Conservation (phyloP, 805 yeast genomes). For the Cyberlindnera veronae region DNA sequence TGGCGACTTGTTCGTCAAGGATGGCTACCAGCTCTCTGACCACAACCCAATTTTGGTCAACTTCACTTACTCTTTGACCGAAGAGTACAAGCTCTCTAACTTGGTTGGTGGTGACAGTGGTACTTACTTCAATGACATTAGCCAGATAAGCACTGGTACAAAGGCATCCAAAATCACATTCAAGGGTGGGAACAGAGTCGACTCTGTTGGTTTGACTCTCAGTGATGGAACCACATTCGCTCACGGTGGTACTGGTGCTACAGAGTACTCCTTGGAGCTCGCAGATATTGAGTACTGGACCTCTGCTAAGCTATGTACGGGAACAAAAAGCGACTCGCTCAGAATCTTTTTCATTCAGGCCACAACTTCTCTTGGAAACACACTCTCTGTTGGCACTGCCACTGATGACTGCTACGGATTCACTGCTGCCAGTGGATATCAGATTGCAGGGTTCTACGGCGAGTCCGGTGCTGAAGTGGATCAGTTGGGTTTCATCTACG, state of each 20-base stretch:
- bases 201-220: slow-evolving; percentile 28
- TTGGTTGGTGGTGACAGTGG: slow-evolving; percentile 8
- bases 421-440: slow-evolving; percentile 10
- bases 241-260: slow-evolving; percentile 14
- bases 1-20: slow-evolving; percentile 5
- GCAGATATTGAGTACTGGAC: slow-evolving; percentile 21
- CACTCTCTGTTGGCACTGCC: slow-evolving; percentile 5
- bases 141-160: not conserved
- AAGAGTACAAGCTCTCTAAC: slow-evolving; percentile 3
- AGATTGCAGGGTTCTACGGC: slow-evolving; percentile 13
- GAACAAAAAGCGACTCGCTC: slow-evolving; percentile 36
- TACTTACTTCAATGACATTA: slow-evolving; percentile 10
- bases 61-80: slow-evolving; percentile 8
- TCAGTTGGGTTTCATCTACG: slow-evolving; percentile 9
- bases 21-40: slow-evolving; percentile 9
- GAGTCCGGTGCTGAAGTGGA: slow-evolving; percentile 9
- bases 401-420: slow-evolving; percentile 3
- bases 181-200: slow-evolving; percentile 8
- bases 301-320: slow-evolving; percentile 46
- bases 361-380: slow-evolving; percentile 7
- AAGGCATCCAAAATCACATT: slow-evolving; percentile 4
- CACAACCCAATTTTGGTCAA: slow-evolving; percentile 11
- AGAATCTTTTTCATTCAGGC: slow-evolving; percentile 32
- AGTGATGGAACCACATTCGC: slow-evolving; percentile 28
- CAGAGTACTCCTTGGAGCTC: not conserved